phyloP scores from a whole-genome alignment of 768 basidiomycete species.

The Mycena indigotica region DNA sequence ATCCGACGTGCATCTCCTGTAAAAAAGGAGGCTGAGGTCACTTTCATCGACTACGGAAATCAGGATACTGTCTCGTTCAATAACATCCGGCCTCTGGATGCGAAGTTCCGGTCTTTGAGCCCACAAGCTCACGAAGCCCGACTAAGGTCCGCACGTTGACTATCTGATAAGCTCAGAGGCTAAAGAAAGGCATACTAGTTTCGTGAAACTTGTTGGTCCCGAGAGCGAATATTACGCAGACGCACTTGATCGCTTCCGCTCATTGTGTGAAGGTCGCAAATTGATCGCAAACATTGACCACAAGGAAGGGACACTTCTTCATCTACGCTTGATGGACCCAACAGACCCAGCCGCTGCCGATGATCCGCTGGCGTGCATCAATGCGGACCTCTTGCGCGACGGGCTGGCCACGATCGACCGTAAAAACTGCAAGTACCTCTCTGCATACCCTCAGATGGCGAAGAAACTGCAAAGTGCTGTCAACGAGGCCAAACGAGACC shows the following conservation, averaged over 20 bases:
- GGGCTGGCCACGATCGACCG: slow-evolving; percentile 82
- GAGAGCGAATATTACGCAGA: slow-evolving; percentile 88
- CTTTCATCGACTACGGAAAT: slow-evolving; percentile 96
- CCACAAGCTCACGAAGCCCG: slow-evolving; percentile 96
- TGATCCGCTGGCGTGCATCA: slow-evolving; percentile 79
- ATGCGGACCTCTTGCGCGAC: slow-evolving; percentile 86
- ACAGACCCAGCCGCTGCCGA: slow-evolving; percentile 64
- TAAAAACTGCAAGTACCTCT: slow-evolving; percentile 72
- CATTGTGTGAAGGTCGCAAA: slow-evolving; percentile 88
- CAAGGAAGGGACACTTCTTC: slow-evolving; percentile 73
- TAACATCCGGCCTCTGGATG: slow-evolving; percentile 86
- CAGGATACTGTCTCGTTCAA: slow-evolving; percentile 84
- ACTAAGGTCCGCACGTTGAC: slow-evolving; percentile 58
- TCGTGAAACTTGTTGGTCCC: slow-evolving; percentile 78
- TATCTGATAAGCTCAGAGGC: background rate
- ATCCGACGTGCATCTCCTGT: slow-evolving; percentile 82
- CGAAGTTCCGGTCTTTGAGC: slow-evolving; percentile 85
- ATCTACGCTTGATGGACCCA: slow-evolving; percentile 93
- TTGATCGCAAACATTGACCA: slow-evolving; percentile 95
- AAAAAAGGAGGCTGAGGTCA: slow-evolving; percentile 93
- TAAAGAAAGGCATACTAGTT: slow-evolving; percentile 51
- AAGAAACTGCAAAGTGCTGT: slow-evolving; percentile 66
- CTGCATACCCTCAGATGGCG: slow-evolving; percentile 67
- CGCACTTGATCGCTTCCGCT: slow-evolving; percentile 83
- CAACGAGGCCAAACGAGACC: slow-evolving; percentile 67